Conservation (phyloP, 345 rosid species). For the Psidium friedrichsthalianum region DNA sequence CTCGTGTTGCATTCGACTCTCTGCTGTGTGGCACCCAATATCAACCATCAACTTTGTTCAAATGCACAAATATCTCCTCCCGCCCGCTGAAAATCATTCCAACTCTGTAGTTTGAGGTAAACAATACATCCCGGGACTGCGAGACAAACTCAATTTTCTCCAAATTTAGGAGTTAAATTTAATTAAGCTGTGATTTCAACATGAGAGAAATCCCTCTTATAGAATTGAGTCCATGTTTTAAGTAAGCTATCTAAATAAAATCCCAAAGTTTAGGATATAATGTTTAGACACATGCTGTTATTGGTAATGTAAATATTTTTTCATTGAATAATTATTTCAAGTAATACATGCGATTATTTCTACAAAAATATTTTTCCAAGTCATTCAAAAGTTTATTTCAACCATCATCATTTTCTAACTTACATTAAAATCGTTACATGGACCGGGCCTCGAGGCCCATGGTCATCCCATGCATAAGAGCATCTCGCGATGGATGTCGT, state of each 20-base stretch:
- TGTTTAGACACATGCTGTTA: too few species aligned
- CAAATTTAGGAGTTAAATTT: background rate
- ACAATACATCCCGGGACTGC: fast-evolving
- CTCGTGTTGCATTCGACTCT: background rate
- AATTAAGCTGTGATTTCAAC: background rate
- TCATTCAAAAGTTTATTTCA: background rate
- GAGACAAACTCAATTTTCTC: background rate
- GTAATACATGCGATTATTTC: too few species aligned
- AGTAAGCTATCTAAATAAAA: background rate
- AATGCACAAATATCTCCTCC: background rate
- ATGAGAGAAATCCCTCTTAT: background rate
- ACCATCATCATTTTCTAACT: background rate
- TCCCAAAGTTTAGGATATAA: too few species aligned
- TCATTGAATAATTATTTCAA: too few species aligned
- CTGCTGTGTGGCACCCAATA: too few species aligned
- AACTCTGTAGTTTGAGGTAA: background rate
- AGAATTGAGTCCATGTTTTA: background rate
- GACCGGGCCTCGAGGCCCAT: background rate
- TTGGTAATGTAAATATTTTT: too few species aligned
- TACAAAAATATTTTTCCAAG: too few species aligned
- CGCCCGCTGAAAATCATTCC: background rate
- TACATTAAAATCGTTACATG: background rate
- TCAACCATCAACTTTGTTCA: background rate
- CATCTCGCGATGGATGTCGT: fast-evolving
- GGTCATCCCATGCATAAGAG: fast-evolving